Percentiles rank a stretch among this genome's conserved stretches.
Conservation (phyloP, 2,329 filamentous ascomycete genomes). For the Venturia oleaginea region DNA sequence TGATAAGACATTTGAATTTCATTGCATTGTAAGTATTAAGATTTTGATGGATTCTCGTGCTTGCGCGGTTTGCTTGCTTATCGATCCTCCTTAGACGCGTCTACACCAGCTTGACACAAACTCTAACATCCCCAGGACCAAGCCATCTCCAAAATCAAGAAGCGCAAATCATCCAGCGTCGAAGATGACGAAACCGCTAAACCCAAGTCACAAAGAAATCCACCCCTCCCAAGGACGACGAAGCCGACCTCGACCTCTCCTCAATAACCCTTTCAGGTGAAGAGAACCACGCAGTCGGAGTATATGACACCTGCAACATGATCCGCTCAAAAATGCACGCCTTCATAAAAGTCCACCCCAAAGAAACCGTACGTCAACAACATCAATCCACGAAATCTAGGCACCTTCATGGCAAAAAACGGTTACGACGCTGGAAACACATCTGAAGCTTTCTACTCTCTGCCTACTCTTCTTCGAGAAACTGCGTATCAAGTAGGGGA, state of each 20-base stretch:
- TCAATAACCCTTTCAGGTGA: slow-evolving; percentile 35
- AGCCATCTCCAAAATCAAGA: not conserved
- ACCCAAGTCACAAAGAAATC: not conserved
- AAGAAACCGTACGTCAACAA: not conserved
- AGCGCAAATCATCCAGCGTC: slow-evolving; percentile 2
- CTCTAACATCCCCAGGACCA: not conserved
- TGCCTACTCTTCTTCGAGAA: slow-evolving; percentile 53
- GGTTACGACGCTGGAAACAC: slow-evolving; percentile 42
- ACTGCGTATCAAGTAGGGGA: slow-evolving; percentile 41
- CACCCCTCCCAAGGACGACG: not conserved
- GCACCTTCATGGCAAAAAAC: slow-evolving; percentile 41
- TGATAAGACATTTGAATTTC: too few relatives aligned
- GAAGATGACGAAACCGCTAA: not conserved
- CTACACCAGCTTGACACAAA: not conserved
- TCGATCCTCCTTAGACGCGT: not conserved
- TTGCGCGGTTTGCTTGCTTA: not conserved
- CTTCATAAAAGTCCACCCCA: slow-evolving; percentile 2
- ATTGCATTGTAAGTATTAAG: not conserved
- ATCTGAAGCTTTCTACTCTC: slow-evolving; percentile 42
- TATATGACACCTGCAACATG: slow-evolving; percentile 45
- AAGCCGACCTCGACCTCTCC: slow-evolving; percentile 29
- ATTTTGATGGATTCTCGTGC: not conserved
- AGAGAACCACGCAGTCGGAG: slow-evolving; percentile 30
- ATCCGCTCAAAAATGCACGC: slow-evolving; percentile 40
- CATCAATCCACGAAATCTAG: not conserved